Base-by-base conservation (phyloP, 805 yeast genomes). In the Candida palmyrensis region DNA sequence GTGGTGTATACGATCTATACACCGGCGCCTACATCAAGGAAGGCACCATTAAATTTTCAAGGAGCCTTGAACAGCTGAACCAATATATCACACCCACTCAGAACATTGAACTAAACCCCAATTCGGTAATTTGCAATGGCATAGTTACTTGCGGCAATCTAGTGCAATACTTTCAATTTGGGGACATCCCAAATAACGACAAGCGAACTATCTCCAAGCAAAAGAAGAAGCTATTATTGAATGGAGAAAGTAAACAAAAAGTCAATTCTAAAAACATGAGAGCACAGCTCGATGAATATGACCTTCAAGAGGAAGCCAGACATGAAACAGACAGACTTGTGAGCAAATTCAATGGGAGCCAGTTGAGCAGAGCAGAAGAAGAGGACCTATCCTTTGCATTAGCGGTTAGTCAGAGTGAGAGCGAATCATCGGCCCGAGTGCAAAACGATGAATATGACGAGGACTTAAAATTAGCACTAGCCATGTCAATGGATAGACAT, bases 151-250 rank as follows among this genome's bases (percentile, higher is more conserved):
- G 64, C 40, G 75, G 72, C 0, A 61, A 68, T 18, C 41, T 55
- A 2, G 51, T 68, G 1, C 75, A 71, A 38, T 67, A 67, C 41
- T 73, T 73, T 42, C 66, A 62, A 35, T 65, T 69, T 53, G 77
- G 75, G 1, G 66, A 62, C 21, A 43, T 45, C 14, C 15, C 29
- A n/a, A 32, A 19, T 18, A 37, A 32, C 29, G 32, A 14, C 19
- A 29, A 17, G 18, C n/a, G n/a, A n/a, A n/a, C n/a, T n/a, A n/a
- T n/a, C n/a, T n/a, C 25, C 37, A 25, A 35, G 30, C 43, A 47
- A 29, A 46, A 42, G 36, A 43, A 46, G 34, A 44, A 44, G 20
- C 32, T 37, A 3, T 44, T 43, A 7, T 55, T 56, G 10, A 41
- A 38, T 18, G 59, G 62, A 40, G 45, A 44, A 20, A 43, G 47